A percentile compares a stretch with the other conserved stretches of the same genome.
These are phyloP conservation scores for Populus pruinosa DNA, from an alignment of 345 rosid genomes.

Conservation along the genomic window DNA sequence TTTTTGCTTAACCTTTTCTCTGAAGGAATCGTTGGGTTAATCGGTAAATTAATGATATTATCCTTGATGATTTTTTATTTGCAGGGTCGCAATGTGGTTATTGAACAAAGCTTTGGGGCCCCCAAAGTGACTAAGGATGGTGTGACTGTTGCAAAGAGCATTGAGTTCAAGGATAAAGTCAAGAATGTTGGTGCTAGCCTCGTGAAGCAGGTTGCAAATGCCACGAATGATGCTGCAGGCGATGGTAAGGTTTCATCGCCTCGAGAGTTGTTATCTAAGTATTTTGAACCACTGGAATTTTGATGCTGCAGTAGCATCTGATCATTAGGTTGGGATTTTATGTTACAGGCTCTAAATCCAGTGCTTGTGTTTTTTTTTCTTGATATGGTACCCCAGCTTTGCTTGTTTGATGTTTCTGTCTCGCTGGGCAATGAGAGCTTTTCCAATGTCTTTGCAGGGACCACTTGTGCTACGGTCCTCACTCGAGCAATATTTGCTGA, in stretches of 20 bases:
- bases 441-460: slow-evolving; percentile 43
- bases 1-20: background rate
- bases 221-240: slow-evolving; percentile 92
- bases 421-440: background rate
- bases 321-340: background rate
- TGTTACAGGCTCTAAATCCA: background rate
- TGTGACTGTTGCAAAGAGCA: slow-evolving; percentile 96
- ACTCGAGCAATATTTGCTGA: slow-evolving; percentile 79
- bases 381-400: background rate
- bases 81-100: slow-evolving; percentile 91
- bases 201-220: slow-evolving; percentile 98
- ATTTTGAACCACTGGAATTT: background rate
- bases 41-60: background rate
- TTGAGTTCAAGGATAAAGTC: slow-evolving; percentile 82
- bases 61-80: background rate
- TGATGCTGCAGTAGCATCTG: background rate
- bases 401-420: background rate
- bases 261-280: background rate
- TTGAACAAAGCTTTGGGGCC: slow-evolving; percentile 94
- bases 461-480: slow-evolving; percentile 97
- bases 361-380: background rate
- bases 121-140: slow-evolving; percentile 99
- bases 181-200: slow-evolving; percentile 97
- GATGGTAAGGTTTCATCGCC: slow-evolving; percentile 55
- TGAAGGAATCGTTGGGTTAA: background rate